These are phyloP conservation scores for Coemansia sp. DNA, from an alignment of 192 early-diverging fungal genomes.

Conservation along the genomic window DNA sequence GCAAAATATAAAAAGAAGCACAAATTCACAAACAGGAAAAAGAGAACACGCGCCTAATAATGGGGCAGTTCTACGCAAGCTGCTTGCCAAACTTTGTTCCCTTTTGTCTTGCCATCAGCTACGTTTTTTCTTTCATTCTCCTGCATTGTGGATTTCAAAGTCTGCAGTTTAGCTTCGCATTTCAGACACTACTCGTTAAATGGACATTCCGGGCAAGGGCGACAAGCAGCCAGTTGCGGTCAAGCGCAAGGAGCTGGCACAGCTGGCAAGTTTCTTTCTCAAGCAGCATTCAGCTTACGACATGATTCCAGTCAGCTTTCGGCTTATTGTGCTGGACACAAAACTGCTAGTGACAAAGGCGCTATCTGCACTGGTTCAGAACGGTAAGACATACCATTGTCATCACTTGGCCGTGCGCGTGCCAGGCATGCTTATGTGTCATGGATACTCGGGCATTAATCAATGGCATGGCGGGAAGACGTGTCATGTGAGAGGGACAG, in stretches of 20 bases:
- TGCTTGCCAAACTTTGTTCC: background rate
- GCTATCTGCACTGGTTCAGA: conserved; percentile 86
- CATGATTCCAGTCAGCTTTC: conserved; percentile 84
- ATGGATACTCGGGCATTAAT: background rate
- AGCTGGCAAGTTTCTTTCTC: conserved; percentile 60
- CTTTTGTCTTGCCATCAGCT: background rate
- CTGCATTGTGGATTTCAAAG: conserved; percentile 9
- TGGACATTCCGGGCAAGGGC: conserved; percentile 39
- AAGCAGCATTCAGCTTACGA: conserved; percentile 89
- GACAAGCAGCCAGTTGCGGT: conserved; percentile 16
- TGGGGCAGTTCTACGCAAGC: background rate
- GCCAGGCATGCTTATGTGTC: background rate
- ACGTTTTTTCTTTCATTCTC: background rate
- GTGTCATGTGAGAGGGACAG: background rate
- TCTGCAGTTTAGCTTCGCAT: background rate
- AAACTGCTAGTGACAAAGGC: conserved; percentile 89
- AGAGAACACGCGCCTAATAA: background rate
- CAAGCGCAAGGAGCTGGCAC: conserved; percentile 52
- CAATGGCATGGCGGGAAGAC: background rate
- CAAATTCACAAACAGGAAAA: background rate
- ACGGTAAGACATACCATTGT: conserved; percentile 63
- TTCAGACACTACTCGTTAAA: conserved; percentile 5
- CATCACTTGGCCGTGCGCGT: background rate
- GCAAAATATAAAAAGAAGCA: conserved; percentile 7
- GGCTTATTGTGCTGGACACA: conserved; percentile 89